phyloP scores from a whole-genome alignment of 2,329 filamentous ascomycete species.

The Bertia moriformis region DNA sequence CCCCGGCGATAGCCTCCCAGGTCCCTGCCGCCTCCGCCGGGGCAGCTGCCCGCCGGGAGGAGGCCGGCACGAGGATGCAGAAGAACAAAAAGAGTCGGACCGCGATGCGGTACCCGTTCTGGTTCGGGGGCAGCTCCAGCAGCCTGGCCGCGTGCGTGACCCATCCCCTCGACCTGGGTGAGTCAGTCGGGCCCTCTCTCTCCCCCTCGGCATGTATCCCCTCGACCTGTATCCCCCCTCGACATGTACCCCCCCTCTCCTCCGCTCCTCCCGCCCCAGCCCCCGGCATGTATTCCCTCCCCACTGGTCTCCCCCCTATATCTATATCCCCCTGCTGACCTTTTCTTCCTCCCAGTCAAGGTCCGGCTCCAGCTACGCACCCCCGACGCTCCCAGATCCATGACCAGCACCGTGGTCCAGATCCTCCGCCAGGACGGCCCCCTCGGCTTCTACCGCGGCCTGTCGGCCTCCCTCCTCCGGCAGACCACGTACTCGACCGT shows the following conservation, averaged over 20 bases:
- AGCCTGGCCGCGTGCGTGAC: conserved; percentile 84
- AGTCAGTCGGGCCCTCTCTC: conserved; percentile 20
- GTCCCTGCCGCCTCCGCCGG: conserved; percentile 2
- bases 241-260: conserved; percentile 1
- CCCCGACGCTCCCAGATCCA: conserved; percentile 61
- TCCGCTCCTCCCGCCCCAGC: conserved; percentile 1
- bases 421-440: conserved; percentile 64
- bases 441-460: conserved; percentile 74
- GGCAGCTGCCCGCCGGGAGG: conserved; percentile 6
- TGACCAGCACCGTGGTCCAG: conserved; percentile 74
- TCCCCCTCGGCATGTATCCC: neutral
- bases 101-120: conserved; percentile 56
- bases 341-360: conserved; percentile 21
- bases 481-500: conserved; percentile 94
- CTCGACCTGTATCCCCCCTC: too few relatives aligned
- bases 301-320: conserved; percentile 1
- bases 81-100: conserved; percentile 9
- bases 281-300: conserved; percentile 5
- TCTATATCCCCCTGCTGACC: neutral
- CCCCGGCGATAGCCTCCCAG: too few relatives aligned
- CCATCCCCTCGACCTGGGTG: conserved; percentile 83
- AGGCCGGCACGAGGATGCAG: conserved; percentile 6
- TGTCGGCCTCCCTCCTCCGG: conserved; percentile 82
- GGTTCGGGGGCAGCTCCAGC: conserved; percentile 92
- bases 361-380: conserved; percentile 78